phyloP scores from a whole-genome alignment of 2,329 filamentous ascomycete genomes.

The Diatrype stigma region DNA sequence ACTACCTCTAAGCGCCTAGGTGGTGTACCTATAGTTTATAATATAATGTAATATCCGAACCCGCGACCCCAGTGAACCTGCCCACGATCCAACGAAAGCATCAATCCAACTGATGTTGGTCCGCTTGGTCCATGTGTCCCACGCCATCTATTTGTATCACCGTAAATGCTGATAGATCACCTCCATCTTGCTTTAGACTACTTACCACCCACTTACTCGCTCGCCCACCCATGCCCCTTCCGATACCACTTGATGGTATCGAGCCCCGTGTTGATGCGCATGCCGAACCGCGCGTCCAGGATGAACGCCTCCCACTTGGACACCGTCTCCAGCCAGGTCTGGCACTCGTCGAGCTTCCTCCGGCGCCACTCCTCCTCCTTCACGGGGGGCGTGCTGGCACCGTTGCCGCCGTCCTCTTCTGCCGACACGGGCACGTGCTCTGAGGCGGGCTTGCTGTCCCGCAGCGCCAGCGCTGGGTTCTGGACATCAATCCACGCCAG shows the following conservation, averaged over 20 bases:
- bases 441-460: conserved; percentile 2
- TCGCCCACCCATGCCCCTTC: conserved; percentile 21
- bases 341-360: conserved; percentile 56
- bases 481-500: conserved; percentile 70
- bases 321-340: conserved; percentile 61
- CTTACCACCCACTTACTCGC: conserved; percentile 3
- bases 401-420: conserved; percentile 13
- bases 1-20: too few relatives aligned
- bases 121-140: too few relatives aligned
- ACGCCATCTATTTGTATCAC: too few relatives aligned
- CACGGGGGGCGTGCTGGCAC: neutral
- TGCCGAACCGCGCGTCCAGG: conserved; percentile 69
- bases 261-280: conserved; percentile 67
- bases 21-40: too few relatives aligned
- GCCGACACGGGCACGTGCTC: conserved; percentile 14
- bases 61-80: too few relatives aligned
- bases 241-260: conserved; percentile 58
- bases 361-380: conserved; percentile 34
- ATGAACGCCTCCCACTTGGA: conserved; percentile 68
- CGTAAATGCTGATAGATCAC: too few relatives aligned
- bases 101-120: too few relatives aligned
- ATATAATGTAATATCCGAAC: too few relatives aligned
- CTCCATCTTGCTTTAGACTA: too few relatives aligned
- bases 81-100: too few relatives aligned
- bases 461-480: conserved; percentile 28